Evolutionary conservation across 1,284 basidiomycete species (phyloP).

Genomic region (Ganoderma meredithae): DNA sequence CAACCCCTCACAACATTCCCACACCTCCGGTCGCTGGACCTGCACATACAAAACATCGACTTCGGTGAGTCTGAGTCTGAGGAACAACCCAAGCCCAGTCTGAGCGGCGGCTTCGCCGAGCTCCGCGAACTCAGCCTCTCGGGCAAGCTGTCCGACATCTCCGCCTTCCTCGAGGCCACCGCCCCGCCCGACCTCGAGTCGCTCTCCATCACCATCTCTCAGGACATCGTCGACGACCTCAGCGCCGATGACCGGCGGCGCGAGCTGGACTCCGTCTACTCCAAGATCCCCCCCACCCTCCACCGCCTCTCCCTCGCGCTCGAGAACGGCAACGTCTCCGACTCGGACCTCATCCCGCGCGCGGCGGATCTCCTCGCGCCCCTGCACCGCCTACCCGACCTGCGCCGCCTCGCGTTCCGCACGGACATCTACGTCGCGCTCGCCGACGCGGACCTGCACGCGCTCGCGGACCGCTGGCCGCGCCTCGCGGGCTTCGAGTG

Average conservation of each 20-base stretch:
- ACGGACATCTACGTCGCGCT: conserved; percentile 5
- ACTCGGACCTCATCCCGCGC: conserved; percentile 6
- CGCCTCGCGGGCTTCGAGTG: conserved; percentile 1
- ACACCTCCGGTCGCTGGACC: conserved; percentile 1
- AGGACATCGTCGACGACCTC: conserved; percentile 11
- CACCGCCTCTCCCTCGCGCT: not conserved
- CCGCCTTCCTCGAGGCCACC: conserved; percentile 9
- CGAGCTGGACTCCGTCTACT: conserved; percentile 1
- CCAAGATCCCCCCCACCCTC: conserved; percentile 3
- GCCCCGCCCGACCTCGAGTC: conserved; percentile 1
- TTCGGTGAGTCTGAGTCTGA: not conserved
- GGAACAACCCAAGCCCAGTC: not conserved
- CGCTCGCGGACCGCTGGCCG: conserved; percentile 1
- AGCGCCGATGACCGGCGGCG: conserved; percentile 3
- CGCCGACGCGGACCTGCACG: conserved; percentile 8
- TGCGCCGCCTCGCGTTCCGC: not conserved
- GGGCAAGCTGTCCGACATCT: not conserved
- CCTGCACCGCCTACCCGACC: not conserved
- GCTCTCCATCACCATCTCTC: conserved; percentile 2
- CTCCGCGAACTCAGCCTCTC: conserved; percentile 11
- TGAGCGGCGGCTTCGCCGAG: conserved; percentile 1
- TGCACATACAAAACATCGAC: conserved; percentile 1
- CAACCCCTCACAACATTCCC: conserved; percentile 8
- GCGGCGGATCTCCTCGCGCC: not conserved
- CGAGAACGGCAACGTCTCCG: conserved; percentile 8